Base-by-base conservation (phyloP, 345 rosid genomes). In the Eucalyptus albens region DNA sequence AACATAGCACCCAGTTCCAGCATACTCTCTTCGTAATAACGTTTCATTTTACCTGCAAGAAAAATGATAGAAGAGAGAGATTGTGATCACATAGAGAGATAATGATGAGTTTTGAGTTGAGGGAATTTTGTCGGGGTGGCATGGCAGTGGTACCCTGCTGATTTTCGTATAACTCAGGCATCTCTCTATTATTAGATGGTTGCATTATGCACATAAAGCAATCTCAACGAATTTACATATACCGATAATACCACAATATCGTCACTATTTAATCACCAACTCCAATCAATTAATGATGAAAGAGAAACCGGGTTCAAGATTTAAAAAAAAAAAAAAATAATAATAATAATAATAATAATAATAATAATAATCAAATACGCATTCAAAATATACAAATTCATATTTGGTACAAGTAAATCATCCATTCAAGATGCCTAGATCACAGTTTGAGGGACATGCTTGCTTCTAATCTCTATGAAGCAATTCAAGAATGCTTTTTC, bases 1-100 rank as follows among this genome's bases (percentile, higher is more conserved):
- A 96, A 92, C 94, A 93, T 90, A 97, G 99, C 88, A 97, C 99
- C 90, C 99, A 97, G 94, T 97, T 97, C 92, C 98, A 97, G 93
- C 99, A 97, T 89, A 97, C 99, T 3, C 98, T 97, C 89, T 83
- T 97, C 97, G 99, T 96, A 93, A 93, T 40, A 90, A 24, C 21
- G 11, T 19, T 15, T 40, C 59, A 11, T 22, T 77, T 72, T 24
- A 11, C 29, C 0, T 42, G 33, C 26, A 45, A 45, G n/a, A n/a
- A 17, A 85, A 62, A 62, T 15, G 51, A 17, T 86, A 1, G 87
- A 29, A 44, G 60, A 50, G 51, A 45, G 0, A 14, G 24, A 5
- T 37, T 26, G 9, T n/a, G 53, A 29, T 45, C 50, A 45, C 17
- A 12, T 44, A 24, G 7, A 44, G 87, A 29, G 14, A 42, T 0